A percentile compares a stretch with the other conserved stretches of the same genome.
Evolutionary conservation across 192 early-diverging fungal genomes (phyloP).

Genomic region (Linnemannia exigua): DNA sequence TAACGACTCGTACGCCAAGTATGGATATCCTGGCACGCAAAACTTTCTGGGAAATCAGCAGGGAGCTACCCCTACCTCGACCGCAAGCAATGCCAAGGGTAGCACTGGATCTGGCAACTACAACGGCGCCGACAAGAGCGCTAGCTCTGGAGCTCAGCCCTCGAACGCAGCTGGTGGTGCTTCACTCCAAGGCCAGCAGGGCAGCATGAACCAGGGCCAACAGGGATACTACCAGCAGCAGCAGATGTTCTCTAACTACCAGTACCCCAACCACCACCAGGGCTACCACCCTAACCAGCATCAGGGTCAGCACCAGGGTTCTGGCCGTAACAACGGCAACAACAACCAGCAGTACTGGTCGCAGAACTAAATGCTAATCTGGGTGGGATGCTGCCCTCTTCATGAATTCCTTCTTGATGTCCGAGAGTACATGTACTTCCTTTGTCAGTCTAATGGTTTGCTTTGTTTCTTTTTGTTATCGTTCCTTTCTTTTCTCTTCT

Average conservation of each 20-base stretch:
- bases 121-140: slow-evolving; percentile 23
- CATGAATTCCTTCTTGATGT: slow-evolving; percentile 22
- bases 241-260: slow-evolving; percentile 66
- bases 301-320: slow-evolving; percentile 47
- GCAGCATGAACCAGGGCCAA: slow-evolving; percentile 27
- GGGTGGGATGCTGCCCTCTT: slow-evolving; percentile 2
- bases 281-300: slow-evolving; percentile 52
- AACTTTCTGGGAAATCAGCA: slow-evolving; percentile 55
- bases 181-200: slow-evolving; percentile 48
- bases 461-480: slow-evolving; percentile 1
- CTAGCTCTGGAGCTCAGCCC: slow-evolving; percentile 16
- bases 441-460: neutral
- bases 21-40: slow-evolving; percentile 45
- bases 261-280: slow-evolving; percentile 64
- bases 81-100: slow-evolving; percentile 21
- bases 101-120: slow-evolving; percentile 11
- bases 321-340: slow-evolving; percentile 38
- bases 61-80: slow-evolving; percentile 10
- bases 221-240: slow-evolving; percentile 51
- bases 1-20: slow-evolving; percentile 49
- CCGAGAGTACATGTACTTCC: neutral
- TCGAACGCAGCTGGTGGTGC: slow-evolving; percentile 29
- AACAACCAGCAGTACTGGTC: slow-evolving; percentile 56
- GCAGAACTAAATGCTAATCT: slow-evolving; percentile 55
- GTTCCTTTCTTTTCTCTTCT: slow-evolving; percentile 8